Conservation (phyloP, 495 filamentous ascomycete genomes). For the Venustampulla echinocandica region DNA sequence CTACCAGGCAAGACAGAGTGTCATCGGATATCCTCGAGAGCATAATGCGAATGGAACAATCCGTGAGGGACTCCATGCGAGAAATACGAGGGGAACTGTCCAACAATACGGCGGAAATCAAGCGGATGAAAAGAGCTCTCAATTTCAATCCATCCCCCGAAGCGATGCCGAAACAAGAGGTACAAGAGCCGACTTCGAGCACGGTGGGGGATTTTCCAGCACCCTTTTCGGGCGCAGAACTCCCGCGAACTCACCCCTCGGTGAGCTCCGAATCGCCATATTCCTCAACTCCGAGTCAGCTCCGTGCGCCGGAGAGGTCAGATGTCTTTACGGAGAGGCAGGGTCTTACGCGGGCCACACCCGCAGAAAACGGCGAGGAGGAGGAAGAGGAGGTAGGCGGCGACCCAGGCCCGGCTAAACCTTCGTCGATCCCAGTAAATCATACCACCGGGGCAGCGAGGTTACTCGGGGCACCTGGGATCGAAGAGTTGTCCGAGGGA, state of each 20-base stretch:
- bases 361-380: not conserved
- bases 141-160: not conserved
- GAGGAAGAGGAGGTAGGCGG: conserved; percentile 27
- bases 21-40: conserved; percentile 41
- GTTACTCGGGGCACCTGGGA: conserved; percentile 62
- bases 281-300: conserved; percentile 8
- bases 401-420: conserved; percentile 38
- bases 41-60: conserved; percentile 10
- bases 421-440: conserved; percentile 61
- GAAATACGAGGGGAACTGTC: not conserved
- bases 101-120: too few species aligned
- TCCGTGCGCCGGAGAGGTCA: not conserved
- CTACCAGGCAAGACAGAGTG: conserved; percentile 42
- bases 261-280: conserved; percentile 7
- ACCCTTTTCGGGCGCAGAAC: not conserved
- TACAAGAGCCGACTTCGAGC: not conserved
- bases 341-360: not conserved
- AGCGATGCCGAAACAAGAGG: not conserved
- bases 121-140: not conserved
- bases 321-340: not conserved
- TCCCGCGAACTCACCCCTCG: not conserved
- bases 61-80: not conserved
- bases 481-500: conserved; percentile 43
- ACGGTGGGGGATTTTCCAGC: not conserved
- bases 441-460: conserved; percentile 78